Evolutionary conservation across 1,139 yeast genomes (phyloP).

Genomic region (Zygoascus sp.): DNA sequence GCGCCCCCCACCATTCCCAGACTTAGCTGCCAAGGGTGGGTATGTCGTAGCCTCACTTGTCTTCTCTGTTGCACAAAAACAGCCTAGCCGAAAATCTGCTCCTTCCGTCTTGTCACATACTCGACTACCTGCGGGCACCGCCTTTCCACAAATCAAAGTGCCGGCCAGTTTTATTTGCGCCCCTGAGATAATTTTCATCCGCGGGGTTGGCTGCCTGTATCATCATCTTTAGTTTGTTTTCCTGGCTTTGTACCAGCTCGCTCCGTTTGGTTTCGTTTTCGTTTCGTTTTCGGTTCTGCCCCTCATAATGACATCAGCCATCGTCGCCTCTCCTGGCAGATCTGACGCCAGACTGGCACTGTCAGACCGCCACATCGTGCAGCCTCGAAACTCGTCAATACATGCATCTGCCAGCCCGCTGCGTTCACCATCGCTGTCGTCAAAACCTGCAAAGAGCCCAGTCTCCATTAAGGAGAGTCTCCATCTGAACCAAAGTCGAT

Average conservation of each 20-base stretch:
- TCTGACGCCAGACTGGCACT: neutral
- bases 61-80: neutral
- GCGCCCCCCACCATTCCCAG: no score
- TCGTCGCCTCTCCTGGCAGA: neutral
- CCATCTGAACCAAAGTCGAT: no score
- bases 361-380: neutral
- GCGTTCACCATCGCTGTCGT: neutral
- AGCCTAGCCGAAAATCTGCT: neutral
- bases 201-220: no score
- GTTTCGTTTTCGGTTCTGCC: neutral
- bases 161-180: no score
- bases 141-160: no score
- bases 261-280: neutral
- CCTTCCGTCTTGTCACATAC: no score
- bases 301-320: neutral
- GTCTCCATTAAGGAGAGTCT: no score
- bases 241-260: neutral
- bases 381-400: neutral
- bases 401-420: neutral
- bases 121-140: no score
- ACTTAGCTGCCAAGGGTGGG: neutral
- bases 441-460: no score
- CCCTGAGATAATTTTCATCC: no score
- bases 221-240: no score
- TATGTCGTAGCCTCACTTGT: neutral